Conservation (phyloP, 768 basidiomycete species). For the Suillus fuscotomentosus region DNA sequence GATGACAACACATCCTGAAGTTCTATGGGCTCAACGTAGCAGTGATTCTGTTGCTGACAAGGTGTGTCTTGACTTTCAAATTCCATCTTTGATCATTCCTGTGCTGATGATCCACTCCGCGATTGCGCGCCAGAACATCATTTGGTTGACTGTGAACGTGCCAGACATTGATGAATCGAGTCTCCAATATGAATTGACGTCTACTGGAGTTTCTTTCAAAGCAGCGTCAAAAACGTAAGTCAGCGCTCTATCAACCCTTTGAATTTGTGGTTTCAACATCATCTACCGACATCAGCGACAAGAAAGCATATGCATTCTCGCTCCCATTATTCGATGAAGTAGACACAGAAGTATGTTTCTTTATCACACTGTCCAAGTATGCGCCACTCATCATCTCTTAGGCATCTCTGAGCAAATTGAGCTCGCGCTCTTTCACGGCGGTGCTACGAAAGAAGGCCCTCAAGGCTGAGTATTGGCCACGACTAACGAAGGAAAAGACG, state of each 20-base stretch:
- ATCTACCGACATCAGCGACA: constrained; percentile 33
- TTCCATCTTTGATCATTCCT: background rate
- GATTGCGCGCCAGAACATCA: constrained; percentile 63
- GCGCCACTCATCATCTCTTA: constrained; percentile 27
- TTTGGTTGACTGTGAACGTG: constrained; percentile 84
- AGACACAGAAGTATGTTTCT: constrained; percentile 59
- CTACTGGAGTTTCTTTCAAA: constrained; percentile 60
- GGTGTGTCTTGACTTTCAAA: constrained; percentile 38
- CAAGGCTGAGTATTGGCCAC: constrained; percentile 84
- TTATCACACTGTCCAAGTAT: constrained; percentile 9
- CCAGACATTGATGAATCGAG: constrained; percentile 62
- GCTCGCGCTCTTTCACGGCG: constrained; percentile 64
- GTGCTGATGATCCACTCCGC: constrained; percentile 1
- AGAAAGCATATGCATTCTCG: constrained; percentile 70
- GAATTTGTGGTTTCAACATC: constrained; percentile 8
- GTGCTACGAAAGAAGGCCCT: constrained; percentile 80
- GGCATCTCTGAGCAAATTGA: constrained; percentile 60
- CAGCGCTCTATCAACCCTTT: constrained; percentile 1
- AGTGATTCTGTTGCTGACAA: constrained; percentile 61
- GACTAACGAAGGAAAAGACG: constrained; percentile 85
- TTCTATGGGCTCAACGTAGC: constrained; percentile 95
- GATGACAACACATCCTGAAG: constrained; percentile 72
- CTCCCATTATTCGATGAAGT: constrained; percentile 78
- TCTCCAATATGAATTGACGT: constrained; percentile 59
- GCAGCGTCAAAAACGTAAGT: constrained; percentile 65